Evolutionary conservation across 352 stramenopile species (phyloP).

Genomic region (Globisporangium ultimum): DNA sequence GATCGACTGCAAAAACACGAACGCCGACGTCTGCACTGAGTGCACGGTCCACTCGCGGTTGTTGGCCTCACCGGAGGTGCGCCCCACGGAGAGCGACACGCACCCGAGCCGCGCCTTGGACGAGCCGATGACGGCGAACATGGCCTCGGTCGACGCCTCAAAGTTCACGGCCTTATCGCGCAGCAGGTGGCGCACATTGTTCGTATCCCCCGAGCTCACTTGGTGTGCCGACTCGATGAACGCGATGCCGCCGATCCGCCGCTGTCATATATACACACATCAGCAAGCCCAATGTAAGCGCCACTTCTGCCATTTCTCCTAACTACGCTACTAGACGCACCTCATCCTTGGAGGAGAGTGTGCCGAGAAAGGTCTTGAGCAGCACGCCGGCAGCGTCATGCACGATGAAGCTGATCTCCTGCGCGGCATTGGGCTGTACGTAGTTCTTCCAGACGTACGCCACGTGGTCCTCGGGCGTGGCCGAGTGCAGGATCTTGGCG

Average conservation of each 20-base stretch:
- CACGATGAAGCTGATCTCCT: constrained; percentile 85
- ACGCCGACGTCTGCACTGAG: constrained; percentile 83
- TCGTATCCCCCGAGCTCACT: constrained; percentile 52
- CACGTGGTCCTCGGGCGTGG: constrained; percentile 72
- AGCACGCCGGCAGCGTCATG: constrained; percentile 67
- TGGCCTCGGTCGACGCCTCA: constrained; percentile 73
- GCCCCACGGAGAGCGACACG: constrained; percentile 73
- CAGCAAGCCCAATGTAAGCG: not conserved
- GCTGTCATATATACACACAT: constrained; percentile 7
- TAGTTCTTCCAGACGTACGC: constrained; percentile 88
- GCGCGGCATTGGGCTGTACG: constrained; percentile 70
- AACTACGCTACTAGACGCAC: constrained; percentile 1
- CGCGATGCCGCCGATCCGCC: constrained; percentile 69
- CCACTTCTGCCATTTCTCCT: too few species aligned
- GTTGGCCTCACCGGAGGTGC: constrained; percentile 58
- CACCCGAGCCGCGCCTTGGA: constrained; percentile 72
- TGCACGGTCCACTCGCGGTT: constrained; percentile 84
- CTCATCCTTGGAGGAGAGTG: constrained; percentile 52
- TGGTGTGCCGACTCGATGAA: constrained; percentile 85
- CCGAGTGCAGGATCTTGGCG: constrained; percentile 80
- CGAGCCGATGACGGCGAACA: constrained; percentile 80
- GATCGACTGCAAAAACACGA: constrained; percentile 85
- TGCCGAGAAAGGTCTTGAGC: constrained; percentile 68
- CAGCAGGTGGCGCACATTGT: constrained; percentile 53
- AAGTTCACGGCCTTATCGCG: constrained; percentile 80